Conservation (phyloP, 106 monocot species). For the Acanthochlamys bracteata region DNA sequence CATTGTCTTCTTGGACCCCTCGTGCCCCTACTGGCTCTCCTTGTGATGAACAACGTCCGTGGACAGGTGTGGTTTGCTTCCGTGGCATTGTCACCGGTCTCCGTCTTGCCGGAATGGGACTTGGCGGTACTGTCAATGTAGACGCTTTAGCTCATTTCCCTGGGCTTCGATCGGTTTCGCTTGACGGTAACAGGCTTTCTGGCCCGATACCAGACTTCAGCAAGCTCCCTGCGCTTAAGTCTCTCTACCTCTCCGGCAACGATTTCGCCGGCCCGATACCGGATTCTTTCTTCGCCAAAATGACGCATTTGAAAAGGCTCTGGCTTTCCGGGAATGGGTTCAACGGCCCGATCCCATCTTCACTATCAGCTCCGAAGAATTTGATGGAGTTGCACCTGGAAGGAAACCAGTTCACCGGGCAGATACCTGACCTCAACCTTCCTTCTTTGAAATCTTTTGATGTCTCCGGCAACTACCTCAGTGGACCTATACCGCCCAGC, state of each 20-base stretch:
- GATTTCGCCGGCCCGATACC: conserved; percentile 46
- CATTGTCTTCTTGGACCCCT: conserved; percentile 39
- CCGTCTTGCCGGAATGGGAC: conserved; percentile 32
- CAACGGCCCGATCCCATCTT: conserved; percentile 44
- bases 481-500: conserved; percentile 23
- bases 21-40: conserved; percentile 21
- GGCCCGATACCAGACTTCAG: conserved; percentile 52
- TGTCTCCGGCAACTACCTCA: conserved; percentile 44
- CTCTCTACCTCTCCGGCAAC: conserved; percentile 58
- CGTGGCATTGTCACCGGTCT: conserved; percentile 36
- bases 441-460: conserved; percentile 28
- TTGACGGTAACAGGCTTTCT: conserved; percentile 48
- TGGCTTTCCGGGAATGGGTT: conserved; percentile 49
- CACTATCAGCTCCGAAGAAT: conserved; percentile 21
- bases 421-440: conserved; percentile 24
- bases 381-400: conserved; percentile 61
- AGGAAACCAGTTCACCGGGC: conserved; percentile 50
- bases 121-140: conserved; percentile 45
- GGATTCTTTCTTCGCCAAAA: conserved; percentile 32
- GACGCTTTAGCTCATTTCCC: conserved; percentile 35
- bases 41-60: conserved; percentile 9
- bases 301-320: conserved; percentile 59
- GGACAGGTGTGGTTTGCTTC: conserved; percentile 58
- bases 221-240: conserved; percentile 37
- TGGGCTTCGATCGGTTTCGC: conserved; percentile 41